These are phyloP conservation scores for Trametes cubensis DNA, from an alignment of 768 basidiomycete genomes.

Conservation along the genomic window DNA sequence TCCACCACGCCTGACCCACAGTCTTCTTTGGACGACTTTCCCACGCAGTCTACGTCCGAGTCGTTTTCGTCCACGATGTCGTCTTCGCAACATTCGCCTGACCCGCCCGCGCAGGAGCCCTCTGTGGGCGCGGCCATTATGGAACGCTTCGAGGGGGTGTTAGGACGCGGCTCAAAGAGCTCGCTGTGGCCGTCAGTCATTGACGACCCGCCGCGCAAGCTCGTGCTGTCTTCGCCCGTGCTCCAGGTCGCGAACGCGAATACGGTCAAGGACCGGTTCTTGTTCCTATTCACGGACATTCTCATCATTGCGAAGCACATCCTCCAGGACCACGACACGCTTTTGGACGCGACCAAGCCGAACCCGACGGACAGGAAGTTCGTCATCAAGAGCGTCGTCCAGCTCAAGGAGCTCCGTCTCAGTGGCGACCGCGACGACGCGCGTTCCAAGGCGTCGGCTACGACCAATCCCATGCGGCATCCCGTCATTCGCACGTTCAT, in stretches of 20 bases:
- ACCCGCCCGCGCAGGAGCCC: constrained; percentile 37
- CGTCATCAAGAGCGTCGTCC: constrained; percentile 87
- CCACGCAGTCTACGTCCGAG: constrained; percentile 68
- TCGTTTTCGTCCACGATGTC: constrained; percentile 63
- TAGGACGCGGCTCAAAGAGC: constrained; percentile 62
- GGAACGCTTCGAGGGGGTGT: constrained; percentile 69
- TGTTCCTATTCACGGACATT: constrained; percentile 97
- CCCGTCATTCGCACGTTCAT: constrained; percentile 74
- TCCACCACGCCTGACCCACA: constrained; percentile 78
- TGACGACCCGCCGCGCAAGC: constrained; percentile 85
- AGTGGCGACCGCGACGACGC: constrained; percentile 68
- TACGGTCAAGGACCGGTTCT: constrained; percentile 92
- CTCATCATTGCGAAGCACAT: constrained; percentile 92
- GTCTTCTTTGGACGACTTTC: constrained; percentile 74
- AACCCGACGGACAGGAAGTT: constrained; percentile 71
- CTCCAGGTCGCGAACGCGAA: constrained; percentile 93
- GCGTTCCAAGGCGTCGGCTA: constrained; percentile 46
- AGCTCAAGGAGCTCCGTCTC: constrained; percentile 69
- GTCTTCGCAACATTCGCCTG: constrained; percentile 66
- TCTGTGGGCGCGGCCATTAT: constrained; percentile 57
- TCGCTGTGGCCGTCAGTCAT: constrained; percentile 63
- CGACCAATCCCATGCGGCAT: constrained; percentile 49
- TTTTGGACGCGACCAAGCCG: constrained; percentile 60
- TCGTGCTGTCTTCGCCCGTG: constrained; percentile 83
- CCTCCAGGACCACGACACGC: constrained; percentile 64